Conservation (phyloP, 345 rosid species). For the Lepidium sativum region DNA sequence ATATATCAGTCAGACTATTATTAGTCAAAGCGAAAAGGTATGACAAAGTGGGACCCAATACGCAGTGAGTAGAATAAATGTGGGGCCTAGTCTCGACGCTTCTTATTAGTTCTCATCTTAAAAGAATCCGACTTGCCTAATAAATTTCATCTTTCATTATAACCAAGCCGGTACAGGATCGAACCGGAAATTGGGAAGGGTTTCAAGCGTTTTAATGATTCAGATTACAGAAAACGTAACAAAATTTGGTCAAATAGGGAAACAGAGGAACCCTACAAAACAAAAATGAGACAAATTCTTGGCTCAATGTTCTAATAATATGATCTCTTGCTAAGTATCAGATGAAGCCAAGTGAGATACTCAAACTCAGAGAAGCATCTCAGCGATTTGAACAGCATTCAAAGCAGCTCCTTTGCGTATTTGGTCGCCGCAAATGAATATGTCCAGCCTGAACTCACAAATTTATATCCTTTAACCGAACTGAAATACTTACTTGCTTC, state of each 20-base stretch:
- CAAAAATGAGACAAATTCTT: slow-evolving; percentile 19
- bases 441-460: slow-evolving; percentile 60
- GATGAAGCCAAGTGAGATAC: neutral
- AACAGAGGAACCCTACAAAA: neutral
- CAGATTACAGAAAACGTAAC: neutral
- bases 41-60: neutral
- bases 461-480: neutral
- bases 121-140: neutral
- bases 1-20: no score
- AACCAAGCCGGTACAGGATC: slow-evolving; percentile 14
- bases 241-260: neutral
- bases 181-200: neutral
- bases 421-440: slow-evolving; percentile 94
- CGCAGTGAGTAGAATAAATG: neutral
- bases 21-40: neutral
- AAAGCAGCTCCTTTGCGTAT: slow-evolving; percentile 98
- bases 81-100: neutral
- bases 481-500: neutral
- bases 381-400: slow-evolving; percentile 93
- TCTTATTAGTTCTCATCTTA: no score
- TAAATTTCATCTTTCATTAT: neutral
- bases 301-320: neutral
- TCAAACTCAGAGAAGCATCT: slow-evolving; percentile 53
- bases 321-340: slow-evolving; percentile 1
- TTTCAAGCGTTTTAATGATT: neutral